Conservation (phyloP, 2,329 filamentous ascomycete genomes). For the Sphaceloma murrayae region DNA sequence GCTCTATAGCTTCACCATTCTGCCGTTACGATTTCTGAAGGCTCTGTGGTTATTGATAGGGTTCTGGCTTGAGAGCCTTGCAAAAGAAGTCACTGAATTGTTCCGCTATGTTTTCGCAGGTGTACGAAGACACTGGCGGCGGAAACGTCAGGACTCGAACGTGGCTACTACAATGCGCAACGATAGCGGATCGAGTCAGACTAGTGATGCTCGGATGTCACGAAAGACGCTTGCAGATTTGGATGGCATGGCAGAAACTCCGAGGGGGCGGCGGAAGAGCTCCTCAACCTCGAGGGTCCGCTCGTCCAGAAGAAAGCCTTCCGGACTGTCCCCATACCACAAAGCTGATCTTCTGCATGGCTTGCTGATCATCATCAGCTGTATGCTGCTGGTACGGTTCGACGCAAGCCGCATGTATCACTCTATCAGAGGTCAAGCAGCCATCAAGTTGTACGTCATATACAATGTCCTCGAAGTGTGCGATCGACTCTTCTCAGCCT, state of each 20-base stretch:
- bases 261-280: slow-evolving; percentile 21
- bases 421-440: slow-evolving; percentile 88
- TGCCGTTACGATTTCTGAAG: slow-evolving; percentile 78
- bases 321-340: slow-evolving; percentile 73
- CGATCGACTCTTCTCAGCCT: slow-evolving; percentile 77
- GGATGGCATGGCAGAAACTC: not conserved
- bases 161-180: slow-evolving; percentile 1
- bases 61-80: slow-evolving; percentile 68
- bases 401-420: slow-evolving; percentile 98
- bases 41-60: slow-evolving; percentile 64
- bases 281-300: slow-evolving; percentile 51
- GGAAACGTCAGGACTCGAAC: slow-evolving; percentile 19
- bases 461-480: slow-evolving; percentile 94
- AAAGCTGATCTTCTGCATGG: slow-evolving; percentile 94
- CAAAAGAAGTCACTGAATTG: slow-evolving; percentile 63
- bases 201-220: slow-evolving; percentile 5
- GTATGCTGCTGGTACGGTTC: slow-evolving; percentile 73
- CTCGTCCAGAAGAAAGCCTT: slow-evolving; percentile 68
- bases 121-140: slow-evolving; percentile 64
- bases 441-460: slow-evolving; percentile 97
- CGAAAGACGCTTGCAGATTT: slow-evolving; percentile 10
- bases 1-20: slow-evolving; percentile 92
- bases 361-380: slow-evolving; percentile 76
- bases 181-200: not conserved
- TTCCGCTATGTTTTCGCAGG: slow-evolving; percentile 70